Base-by-base conservation (phyloP, 306 rosid genomes). In the Myrica gale region DNA sequence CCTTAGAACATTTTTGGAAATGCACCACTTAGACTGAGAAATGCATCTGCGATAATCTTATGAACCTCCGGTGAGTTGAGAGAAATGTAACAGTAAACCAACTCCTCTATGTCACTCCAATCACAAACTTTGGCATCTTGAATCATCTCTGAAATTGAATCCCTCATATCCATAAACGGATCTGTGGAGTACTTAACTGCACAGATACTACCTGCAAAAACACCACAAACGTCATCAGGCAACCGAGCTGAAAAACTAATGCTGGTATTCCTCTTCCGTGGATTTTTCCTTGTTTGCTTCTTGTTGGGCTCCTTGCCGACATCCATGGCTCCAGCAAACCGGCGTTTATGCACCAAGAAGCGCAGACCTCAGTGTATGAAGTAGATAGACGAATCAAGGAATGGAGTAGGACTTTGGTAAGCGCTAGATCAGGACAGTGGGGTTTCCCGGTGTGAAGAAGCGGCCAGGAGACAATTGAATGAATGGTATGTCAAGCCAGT, bases 31-130 rank as follows among this genome's bases (percentile, higher is more conserved):
- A 82, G 55, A 73, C 78, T 74, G 41, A 83, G 52, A 63, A 85
- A 85, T 81, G 83, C 86, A 62, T 81, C 71, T 71, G 43, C 48
- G 55, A 85, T 69, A 72, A 74, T 12, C 4, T 43, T 50, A 74
- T 83, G 86, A 77, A 79, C 41, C 4, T 81, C 74, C 58, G 85
- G 11, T 60, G 86, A 74, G 54, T 88, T 85, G n/a, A 88, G 83
- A 79, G 84, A 70, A 76, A 85, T 37, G 43, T 71, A 88, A 56
- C 83, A 85, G 71, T 83, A 85, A 66, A 83, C 78, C 48, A 88
- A 66, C 61, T 85, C 89, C 48, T 88, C 86, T 45, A 85, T 72
- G 37, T 88, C 83, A 43, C 74, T 66, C 88, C 85, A 83, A 9
- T 74, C 77, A 62, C 56, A 84, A 51, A 73, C 75, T 58, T 80